Evolutionary conservation across 768 basidiomycete species (phyloP).

Genomic region (Mycena kentingensis): DNA sequence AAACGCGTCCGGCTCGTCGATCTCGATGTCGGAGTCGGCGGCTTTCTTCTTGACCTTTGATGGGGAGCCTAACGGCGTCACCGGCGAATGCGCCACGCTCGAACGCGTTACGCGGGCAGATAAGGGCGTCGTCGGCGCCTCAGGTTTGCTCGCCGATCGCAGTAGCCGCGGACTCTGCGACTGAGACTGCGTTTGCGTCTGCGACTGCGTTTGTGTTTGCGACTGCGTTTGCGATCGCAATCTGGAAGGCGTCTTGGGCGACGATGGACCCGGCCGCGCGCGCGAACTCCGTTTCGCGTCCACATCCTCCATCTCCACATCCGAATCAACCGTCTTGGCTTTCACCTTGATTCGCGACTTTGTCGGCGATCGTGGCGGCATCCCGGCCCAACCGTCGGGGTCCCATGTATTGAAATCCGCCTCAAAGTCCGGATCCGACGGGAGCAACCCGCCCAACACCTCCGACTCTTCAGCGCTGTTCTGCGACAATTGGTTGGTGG

Average conservation of each 20-base stretch:
- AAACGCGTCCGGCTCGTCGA: no score
- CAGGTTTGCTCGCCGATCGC: no score
- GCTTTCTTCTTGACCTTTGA: no score
- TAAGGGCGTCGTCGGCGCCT: no score
- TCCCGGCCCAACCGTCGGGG: background rate
- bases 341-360: background rate
- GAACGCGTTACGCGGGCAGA: no score
- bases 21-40: no score
- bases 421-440: slow-evolving; percentile 11
- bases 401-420: background rate
- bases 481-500: slow-evolving; percentile 1
- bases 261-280: background rate
- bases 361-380: background rate
- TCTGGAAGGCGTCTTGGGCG: background rate
- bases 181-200: no score
- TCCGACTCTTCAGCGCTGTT: slow-evolving; percentile 18
- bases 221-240: no score
- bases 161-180: no score
- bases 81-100: no score
- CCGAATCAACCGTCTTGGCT: background rate
- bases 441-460: slow-evolving; percentile 18
- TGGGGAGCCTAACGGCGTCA: background rate
- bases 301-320: background rate
- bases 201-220: no score
- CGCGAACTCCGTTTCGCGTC: background rate